A percentile compares a stretch with the other conserved stretches of the same genome.
Conservation (phyloP, 257 asterid genomes). For the Plantago ovata region DNA sequence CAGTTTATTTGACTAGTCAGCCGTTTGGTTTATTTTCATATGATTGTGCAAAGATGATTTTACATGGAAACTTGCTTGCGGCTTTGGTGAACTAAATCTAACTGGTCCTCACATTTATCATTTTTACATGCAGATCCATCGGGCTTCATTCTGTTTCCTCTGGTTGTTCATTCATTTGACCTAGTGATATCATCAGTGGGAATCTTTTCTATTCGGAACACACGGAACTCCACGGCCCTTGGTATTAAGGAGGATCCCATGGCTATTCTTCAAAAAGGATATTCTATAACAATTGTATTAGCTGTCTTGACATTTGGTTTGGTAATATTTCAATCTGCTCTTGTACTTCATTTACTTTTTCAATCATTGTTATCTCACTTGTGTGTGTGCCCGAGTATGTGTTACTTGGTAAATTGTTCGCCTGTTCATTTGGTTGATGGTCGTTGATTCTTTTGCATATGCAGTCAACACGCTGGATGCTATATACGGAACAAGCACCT, state of each 20-base stretch:
- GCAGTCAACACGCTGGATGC: slow-evolving; percentile 99
- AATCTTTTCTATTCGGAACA: slow-evolving; percentile 73
- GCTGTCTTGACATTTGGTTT: slow-evolving; percentile 91
- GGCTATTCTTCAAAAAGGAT: slow-evolving; percentile 91
- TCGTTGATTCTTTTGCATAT: slow-evolving; percentile 22
- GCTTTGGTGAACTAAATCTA: slow-evolving; percentile 11
- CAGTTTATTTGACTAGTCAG: slow-evolving; percentile 5
- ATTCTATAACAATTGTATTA: slow-evolving; percentile 76
- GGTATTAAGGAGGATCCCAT: slow-evolving; percentile 90
- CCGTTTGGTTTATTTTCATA: slow-evolving; percentile 1
- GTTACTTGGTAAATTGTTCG: slow-evolving; percentile 16
- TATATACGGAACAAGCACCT: slow-evolving; percentile 97
- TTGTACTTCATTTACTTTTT: slow-evolving; percentile 1
- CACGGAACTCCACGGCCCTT: slow-evolving; percentile 66
- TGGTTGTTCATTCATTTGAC: slow-evolving; percentile 97
- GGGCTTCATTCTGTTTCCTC: slow-evolving; percentile 96
- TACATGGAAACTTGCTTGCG: slow-evolving; percentile 3
- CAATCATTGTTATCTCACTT: background rate
- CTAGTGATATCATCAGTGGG: slow-evolving; percentile 91
- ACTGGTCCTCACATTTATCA: slow-evolving; percentile 9
- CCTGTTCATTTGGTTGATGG: slow-evolving; percentile 23
- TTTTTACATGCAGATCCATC: slow-evolving; percentile 83
- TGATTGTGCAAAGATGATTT: slow-evolving; percentile 15
- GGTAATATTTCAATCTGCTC: slow-evolving; percentile 50
- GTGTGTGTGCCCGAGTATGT: background rate